A percentile compares a stretch with the other conserved stretches of the same genome.
Conservation (phyloP, 441 rosid species). For the Pelargonium myrrhifolium region DNA sequence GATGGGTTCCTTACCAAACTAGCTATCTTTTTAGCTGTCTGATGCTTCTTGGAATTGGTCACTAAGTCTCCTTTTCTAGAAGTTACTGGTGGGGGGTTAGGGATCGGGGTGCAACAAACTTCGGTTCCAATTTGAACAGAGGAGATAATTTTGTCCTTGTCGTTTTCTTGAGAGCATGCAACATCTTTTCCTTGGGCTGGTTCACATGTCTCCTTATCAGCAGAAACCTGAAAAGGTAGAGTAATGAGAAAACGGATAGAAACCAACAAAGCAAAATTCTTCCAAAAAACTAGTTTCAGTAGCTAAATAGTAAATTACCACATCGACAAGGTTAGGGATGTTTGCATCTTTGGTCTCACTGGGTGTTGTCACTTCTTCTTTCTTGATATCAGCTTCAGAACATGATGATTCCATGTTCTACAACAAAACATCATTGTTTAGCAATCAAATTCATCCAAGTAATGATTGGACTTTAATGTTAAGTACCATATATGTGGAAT, state of each 20-base stretch:
- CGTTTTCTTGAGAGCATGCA: conserved; percentile 22
- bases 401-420: conserved; percentile 41
- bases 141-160: conserved; percentile 34
- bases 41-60: conserved; percentile 50
- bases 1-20: conserved; percentile 52
- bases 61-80: conserved; percentile 33
- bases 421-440: conserved; percentile 4
- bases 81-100: conserved; percentile 34
- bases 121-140: conserved; percentile 28
- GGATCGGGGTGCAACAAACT: conserved; percentile 41
- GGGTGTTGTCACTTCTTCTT: conserved; percentile 20
- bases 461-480: background rate
- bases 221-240: conserved; percentile 25
- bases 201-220: conserved; percentile 15
- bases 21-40: conserved; percentile 54
- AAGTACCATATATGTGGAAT: conserved; percentile 11
- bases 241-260: conserved; percentile 14
- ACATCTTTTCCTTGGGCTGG: conserved; percentile 14
- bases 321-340: conserved; percentile 12
- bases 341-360: conserved; percentile 21
- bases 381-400: conserved; percentile 23
- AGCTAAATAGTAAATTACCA: conserved; percentile 17
- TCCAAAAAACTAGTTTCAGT: background rate
- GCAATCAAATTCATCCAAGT: conserved; percentile 1
- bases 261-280: background rate